Base-by-base conservation (phyloP, 139 green algal genomes). In the Choricystis sp. region DNA sequence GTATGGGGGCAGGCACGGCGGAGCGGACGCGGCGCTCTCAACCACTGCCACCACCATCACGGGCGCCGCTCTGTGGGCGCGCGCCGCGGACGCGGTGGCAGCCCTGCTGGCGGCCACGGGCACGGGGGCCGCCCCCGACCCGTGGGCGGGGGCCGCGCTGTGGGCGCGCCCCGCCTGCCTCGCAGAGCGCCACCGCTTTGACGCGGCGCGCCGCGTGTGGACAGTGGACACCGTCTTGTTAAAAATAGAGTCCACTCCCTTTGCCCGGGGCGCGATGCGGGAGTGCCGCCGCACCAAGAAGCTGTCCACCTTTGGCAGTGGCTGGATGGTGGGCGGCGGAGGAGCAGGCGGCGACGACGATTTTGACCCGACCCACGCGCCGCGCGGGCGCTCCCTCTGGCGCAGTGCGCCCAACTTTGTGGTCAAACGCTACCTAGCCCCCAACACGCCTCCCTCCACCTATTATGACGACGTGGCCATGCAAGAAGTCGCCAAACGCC, bases 221-320 rank as follows among this genome's bases (percentile, higher is more conserved):
- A 52, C 40, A 9, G 40, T 52, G 9, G 40, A 52, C 40, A 40
- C 70, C 70, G 76, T 83, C 63, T 57, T 83, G 19, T 61, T 79
- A 3, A 76, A 76, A 60, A 66, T 83, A 59, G 77, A 83, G 67
- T 27, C 28, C 21, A 65, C 68, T 57, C 73, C 77, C 16, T 83
- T 83, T 69, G 77, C 72, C 49, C 69, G 68, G 26, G 77, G 77
- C 20, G 73, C 73, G 40, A 83, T 83, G 77, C 65, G 77, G 1
- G 73, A 83, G 73, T 83, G 77, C 70, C 79, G 62, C 29, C 73
- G 73, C 9, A 73, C 75, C 63, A 78, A 80, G 71, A 78, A 80
- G 68, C 70, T 76, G 26, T 67, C 31, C 65, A 81, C 71, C 56
- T 74, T 77, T 65, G 64, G 5, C 55, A 55, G 48, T 62, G 58